Evolutionary conservation across 106 monocot species (phyloP).

Genomic region (Chionographis japonica): DNA sequence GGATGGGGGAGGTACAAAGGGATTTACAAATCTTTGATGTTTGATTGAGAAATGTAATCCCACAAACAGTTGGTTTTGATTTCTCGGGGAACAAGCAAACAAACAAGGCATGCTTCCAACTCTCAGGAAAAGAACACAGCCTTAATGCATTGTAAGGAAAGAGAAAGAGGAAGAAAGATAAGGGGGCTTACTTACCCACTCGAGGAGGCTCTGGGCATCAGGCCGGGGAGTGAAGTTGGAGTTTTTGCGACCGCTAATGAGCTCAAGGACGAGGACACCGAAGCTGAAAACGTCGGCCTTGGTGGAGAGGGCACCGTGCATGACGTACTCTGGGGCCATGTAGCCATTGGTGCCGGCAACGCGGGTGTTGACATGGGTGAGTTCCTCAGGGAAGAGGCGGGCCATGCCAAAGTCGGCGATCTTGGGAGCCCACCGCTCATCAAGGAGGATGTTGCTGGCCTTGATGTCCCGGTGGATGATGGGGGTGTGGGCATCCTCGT

Average conservation of each 20-base stretch:
- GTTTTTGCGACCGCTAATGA: slow-evolving; percentile 61
- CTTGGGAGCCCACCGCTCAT: slow-evolving; percentile 59
- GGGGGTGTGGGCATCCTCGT: slow-evolving; percentile 69
- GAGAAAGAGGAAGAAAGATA: neutral
- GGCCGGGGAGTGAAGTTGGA: slow-evolving; percentile 26
- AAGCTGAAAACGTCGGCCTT: slow-evolving; percentile 85
- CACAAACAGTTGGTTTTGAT: too few species aligned
- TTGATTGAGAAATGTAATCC: too few species aligned
- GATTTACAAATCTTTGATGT: too few species aligned
- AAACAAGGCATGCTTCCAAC: too few species aligned
- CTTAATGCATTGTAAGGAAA: neutral
- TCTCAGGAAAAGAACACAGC: too few species aligned
- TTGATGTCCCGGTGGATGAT: slow-evolving; percentile 87
- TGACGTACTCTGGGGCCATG: slow-evolving; percentile 83
- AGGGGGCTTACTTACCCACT: slow-evolving; percentile 42
- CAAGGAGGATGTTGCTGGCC: slow-evolving; percentile 76
- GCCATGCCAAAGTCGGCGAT: slow-evolving; percentile 88
- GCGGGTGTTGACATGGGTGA: slow-evolving; percentile 57
- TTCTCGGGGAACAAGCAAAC: too few species aligned
- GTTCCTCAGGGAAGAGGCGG: slow-evolving; percentile 56
- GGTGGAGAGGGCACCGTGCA: slow-evolving; percentile 60
- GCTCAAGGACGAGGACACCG: slow-evolving; percentile 63
- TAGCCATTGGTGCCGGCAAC: slow-evolving; percentile 78
- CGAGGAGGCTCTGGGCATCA: slow-evolving; percentile 53
- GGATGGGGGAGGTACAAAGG: too few species aligned